Evolutionary conservation across 1,139 yeast species (phyloP).

Genomic region (Kodamaea anthophila): DNA sequence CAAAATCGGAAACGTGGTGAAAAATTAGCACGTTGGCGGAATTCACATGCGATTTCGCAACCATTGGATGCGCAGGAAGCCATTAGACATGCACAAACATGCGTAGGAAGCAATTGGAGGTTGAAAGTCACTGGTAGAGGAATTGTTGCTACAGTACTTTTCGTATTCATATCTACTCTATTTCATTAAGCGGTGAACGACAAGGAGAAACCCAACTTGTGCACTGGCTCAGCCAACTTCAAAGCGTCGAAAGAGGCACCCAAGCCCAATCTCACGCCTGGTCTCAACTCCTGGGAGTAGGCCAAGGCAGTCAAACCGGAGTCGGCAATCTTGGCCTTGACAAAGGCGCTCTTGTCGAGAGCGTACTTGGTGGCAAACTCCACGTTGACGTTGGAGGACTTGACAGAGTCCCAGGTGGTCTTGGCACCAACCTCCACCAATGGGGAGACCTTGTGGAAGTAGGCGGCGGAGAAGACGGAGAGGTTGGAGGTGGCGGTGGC

Average conservation of each 20-base stretch:
- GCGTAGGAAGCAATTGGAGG: too few relatives aligned
- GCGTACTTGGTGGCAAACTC: conserved; percentile 96
- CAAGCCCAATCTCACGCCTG: conserved; percentile 95
- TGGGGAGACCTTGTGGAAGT: conserved; percentile 93
- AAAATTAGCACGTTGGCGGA: too few relatives aligned
- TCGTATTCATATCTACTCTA: too few relatives aligned
- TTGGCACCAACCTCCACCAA: conserved; percentile 95
- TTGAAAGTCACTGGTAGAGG: too few relatives aligned
- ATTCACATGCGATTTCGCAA: too few relatives aligned
- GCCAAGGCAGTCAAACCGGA: conserved; percentile 92
- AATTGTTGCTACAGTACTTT: too few relatives aligned
- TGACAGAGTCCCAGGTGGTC: conserved; percentile 88
- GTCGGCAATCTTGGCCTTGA: conserved; percentile 96
- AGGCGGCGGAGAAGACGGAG: conserved; percentile 88
- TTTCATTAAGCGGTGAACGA: conserved; percentile 71
- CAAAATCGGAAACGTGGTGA: too few relatives aligned
- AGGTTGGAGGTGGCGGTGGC: conserved; percentile 87
- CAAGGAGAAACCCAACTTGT: conserved; percentile 94
- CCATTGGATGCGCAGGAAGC: too few relatives aligned
- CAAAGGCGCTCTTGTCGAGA: conserved; percentile 79
- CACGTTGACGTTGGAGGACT: conserved; percentile 64
- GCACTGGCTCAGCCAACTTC: conserved; percentile 95
- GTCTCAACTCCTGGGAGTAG: conserved; percentile 92
- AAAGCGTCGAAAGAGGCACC: conserved; percentile 97
- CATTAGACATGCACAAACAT: too few relatives aligned